Evolutionary conservation across 768 basidiomycete genomes (phyloP), one percentile per base, ranked within the genome.

Genomic region (Amanita inopinata): DNA sequence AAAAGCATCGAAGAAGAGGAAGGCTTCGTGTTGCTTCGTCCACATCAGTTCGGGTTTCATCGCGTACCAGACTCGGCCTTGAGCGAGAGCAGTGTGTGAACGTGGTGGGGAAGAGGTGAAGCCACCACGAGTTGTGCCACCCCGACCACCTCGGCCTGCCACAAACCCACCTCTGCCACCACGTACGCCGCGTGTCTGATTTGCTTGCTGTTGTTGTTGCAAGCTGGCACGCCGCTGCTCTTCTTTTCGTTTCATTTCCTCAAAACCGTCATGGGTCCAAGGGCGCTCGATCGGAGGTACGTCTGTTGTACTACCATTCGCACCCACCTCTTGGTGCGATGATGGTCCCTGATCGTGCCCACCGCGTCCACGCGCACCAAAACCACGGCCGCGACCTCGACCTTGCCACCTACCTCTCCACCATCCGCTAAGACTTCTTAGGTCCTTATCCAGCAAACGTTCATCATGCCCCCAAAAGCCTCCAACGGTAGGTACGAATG

Each of bases 401-500:
- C 78, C 76, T 56, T 83, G 73, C 80, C 84, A 80, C 47, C 74
- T 72, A 31, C 80, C 84, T 45, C 85, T 70, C 88, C 89, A 91
- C 88, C 87, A 91, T 1, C 77, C 78, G 62, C 85, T 89, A 33
- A 92, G 61, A 55, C 80, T 83, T 31, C 89, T 76, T 31, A 88
- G 61, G 47, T 86, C 79, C 59, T 86, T 86, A 60, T 87, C 83
- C 56, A 89, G 65, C 42, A 91, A 64, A 35, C 92, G 80, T 58
- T 94, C 91, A 59, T 96, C 92, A 56, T 96, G 92, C 3, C 86
- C 81, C 90, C 89, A 96, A 56, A 96, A 96, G 48, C 82, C 83
- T 42, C 92, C 92, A 17, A 93, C 84, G 18, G 80, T 83, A 17
- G 92, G 92, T 20, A 89, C 84, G 57, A 81, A 91, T 2, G 88